Evolutionary conservation across 2,329 filamentous ascomycete genomes (phyloP), one percentile per base, ranked within the genome.

Genomic region (Aspergillus sp.): DNA sequence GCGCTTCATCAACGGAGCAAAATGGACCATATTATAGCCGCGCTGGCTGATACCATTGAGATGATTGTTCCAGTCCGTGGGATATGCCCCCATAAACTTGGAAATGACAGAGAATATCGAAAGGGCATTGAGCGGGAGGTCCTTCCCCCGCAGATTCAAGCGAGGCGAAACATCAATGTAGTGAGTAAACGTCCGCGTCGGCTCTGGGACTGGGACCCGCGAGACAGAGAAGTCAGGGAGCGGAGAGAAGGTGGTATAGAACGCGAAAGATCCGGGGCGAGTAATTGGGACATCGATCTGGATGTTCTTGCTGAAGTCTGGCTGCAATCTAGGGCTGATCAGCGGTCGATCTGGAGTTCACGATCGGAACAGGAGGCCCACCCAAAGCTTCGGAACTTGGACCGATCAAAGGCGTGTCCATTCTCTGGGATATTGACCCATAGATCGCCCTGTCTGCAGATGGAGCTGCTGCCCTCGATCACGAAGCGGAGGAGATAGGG

Each of bases 11-110:
- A 98, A 68, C 7, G 91, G 91, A 2, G 91, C 95, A 59, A 98
- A 98, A 60, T 98, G 91, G 39, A 98, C 78, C 86, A 96, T 95
- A 64, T 98, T 98, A 71, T 98, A 98, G 28, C 88, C 88, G 40
- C 91, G 75, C 50, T 83, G 77, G 55, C 84, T 83, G 56, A 98
- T 94, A 16, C 91, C 88, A 35, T 74, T 72, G 36, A 98, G 66
- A 57, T 96, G 89, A 32, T 77, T 81, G 55, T 95, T 78, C 88
- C 89, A 98, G 51, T 94, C 84, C 11, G 70, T 70, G 0, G 89
- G 86, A 53, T 91, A 94, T 52, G 80, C 79, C 41, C 91, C 91
- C 85, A 98, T 93, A 64, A 95, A 95, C 63, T 98, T 98, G 55
- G 89, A 95, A 42, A 98, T 84, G 35, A 89, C 73, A 8, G 91